These are phyloP conservation scores for Zoysia pacifica DNA, from an alignment of 176 grass and related monocot species.

Conservation along the genomic window DNA sequence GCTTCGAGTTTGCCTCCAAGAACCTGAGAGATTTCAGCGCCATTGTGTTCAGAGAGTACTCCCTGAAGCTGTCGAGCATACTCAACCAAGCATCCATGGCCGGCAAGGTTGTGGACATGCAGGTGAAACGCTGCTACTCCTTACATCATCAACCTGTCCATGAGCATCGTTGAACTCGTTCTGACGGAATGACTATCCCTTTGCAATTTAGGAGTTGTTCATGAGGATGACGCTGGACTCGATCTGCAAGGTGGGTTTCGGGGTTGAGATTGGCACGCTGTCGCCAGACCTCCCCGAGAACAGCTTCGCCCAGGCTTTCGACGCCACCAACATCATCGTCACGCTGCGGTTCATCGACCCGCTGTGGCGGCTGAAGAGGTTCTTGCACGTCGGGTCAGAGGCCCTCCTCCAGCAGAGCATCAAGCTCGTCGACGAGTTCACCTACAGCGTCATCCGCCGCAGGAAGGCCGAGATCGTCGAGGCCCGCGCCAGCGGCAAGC, in stretches of 20 bases:
- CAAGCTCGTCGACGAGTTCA: constrained; percentile 84
- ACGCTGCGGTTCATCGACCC: constrained; percentile 88
- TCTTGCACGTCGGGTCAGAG: constrained; percentile 68
- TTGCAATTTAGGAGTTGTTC: constrained; percentile 64
- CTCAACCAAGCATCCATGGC: constrained; percentile 55
- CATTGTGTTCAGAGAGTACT: constrained; percentile 83
- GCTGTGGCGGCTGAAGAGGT: constrained; percentile 78
- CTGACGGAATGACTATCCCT: constrained; percentile 2
- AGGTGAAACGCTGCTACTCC: constrained; percentile 45
- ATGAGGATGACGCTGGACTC: constrained; percentile 98
- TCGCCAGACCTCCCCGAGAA: constrained; percentile 79
- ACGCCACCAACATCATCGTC: constrained; percentile 77
- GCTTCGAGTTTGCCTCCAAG: constrained; percentile 93
- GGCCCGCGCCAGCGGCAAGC: constrained; percentile 52
- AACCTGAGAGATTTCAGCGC: constrained; percentile 88
- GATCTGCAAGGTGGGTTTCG: constrained; percentile 88
- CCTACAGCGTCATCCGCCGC: constrained; percentile 71
- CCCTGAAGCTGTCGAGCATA: constrained; percentile 80
- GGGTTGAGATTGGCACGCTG: constrained; percentile 84
- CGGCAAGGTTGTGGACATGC: constrained; percentile 65
- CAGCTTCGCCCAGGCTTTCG: constrained; percentile 82
- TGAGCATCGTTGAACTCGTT: background rate
- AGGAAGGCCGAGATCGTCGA: constrained; percentile 78
- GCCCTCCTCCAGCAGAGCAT: constrained; percentile 88
- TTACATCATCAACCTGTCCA: background rate